Base-by-base conservation (phyloP, 2,329 filamentous ascomycete genomes). In the Zymoseptoria tritici region DNA sequence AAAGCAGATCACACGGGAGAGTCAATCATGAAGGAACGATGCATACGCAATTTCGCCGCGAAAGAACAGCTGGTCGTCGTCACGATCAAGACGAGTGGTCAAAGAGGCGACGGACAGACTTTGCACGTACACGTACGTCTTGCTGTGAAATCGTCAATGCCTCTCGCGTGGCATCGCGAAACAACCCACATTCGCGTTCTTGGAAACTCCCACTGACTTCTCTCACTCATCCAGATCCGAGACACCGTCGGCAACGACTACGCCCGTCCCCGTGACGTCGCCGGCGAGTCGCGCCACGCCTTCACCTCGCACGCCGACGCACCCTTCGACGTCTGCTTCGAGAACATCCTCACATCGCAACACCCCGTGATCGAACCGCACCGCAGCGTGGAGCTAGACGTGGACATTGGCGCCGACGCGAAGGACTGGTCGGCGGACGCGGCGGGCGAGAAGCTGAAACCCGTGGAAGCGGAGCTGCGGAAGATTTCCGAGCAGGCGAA, bases 371-470 rank as follows among this genome's bases (percentile, higher is more conserved):
- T 73, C 55, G 78, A 79, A 74, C 81, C 85, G 56, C 79, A 75
- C 72, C 89, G 91, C 66, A 83, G 88, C 74, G 78, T 97, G 67
- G 92, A 96, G 79, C 88, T 97, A 70, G 92, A 96, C 77, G 89
- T 97, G 74, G 92, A 97, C 76, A 96, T 97, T 70, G 92, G 92
- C 71, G 92, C 92, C 76, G 92, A 97, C 76, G 94, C 94, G 66
- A 96, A 96, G 77, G 94, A 99, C 79, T 99, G 94, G 94, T 91
- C 88, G 66, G 91, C 91, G 68, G 95, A 97, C 74, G 91, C 97
- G 79, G 91, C 91, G 60, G 89, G 87, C 64, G 94, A 99, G 84
- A 97, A 97, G 83, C 86, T 99, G 69, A 96, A 96, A 84, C 94
- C 94, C 54, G 85, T 97, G 69, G 94, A 99, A 80, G 91, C 90